Evolutionary conservation across 2,329 filamentous ascomycete genomes (phyloP), one percentile per base, ranked within the genome.

Genomic region (Fusarium clavum): DNA sequence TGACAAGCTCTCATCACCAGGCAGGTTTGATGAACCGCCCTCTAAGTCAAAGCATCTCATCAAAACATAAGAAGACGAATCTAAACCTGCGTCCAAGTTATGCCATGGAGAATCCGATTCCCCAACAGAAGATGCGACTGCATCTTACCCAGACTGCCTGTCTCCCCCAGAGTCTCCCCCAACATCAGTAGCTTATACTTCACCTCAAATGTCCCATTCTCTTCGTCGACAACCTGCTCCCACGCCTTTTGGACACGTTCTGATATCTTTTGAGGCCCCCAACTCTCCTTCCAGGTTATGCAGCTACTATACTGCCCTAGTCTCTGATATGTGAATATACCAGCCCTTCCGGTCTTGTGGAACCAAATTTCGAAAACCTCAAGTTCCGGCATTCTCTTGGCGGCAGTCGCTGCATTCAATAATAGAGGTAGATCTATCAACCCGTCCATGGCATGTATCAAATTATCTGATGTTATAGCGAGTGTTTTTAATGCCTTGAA

Each of bases 291-390:
- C 44, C 32, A 57, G 8, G 29, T 30, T 22, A 57, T n/a, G 9
- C 18, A 8, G 10, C 32, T 22, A 8, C 46, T 32, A 16, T 22
- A 58, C 16, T 55, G 30, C 25, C 38, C 47, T 2, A 34, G 22
- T 27, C 48, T 64, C 45, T 61, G 40, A 29, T 69, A 70, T 6
- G 41, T 52, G n/a, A 70, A 70, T 11, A 69, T 61, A 7, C 43
- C 65, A 18, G 29, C 57, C 4, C 3, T 16, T 5, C 7, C 30
- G 8, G 3, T 3, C 18, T 45, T 43, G 32, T 38, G 61, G 34
- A 57, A 13, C 68, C 66, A 71, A 24, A 67, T 40, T 6, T 69
- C 62, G n/a, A 69, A 20, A 3, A 20, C 44, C 0, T 61, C 27
- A 16, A 71, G 61, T n/a, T 22, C 54, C 0, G 68, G 58, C 57